phyloP scores from a whole-genome alignment of 768 basidiomycete species.

The Pseudohyphozyma bogoriensis region DNA sequence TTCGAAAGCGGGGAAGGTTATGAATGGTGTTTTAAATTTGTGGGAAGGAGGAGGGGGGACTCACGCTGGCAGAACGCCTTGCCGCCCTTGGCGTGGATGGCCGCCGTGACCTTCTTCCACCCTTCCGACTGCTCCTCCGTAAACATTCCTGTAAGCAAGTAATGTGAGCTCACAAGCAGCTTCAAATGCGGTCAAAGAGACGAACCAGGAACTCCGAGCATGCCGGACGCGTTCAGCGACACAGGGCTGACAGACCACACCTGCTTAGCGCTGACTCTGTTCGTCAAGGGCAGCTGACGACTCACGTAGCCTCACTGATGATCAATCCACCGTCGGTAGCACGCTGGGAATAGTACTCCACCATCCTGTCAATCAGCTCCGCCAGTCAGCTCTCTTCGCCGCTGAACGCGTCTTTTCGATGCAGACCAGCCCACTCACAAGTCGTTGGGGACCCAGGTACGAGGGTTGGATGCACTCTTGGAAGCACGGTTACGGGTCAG shows the following conservation, averaged over 20 bases:
- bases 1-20: too few relatives aligned
- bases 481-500: constrained; percentile 17
- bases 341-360: constrained; percentile 36
- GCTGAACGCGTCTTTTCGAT: background rate
- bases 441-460: constrained; percentile 22
- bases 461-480: background rate
- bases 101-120: constrained; percentile 42
- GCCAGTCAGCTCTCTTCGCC: background rate
- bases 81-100: constrained; percentile 45
- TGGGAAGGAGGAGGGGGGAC: background rate
- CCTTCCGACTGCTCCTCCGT: constrained; percentile 33
- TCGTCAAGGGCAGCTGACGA: background rate
- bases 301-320: constrained; percentile 33
- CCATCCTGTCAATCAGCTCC: background rate
- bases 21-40: background rate
- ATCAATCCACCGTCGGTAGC: constrained; percentile 36
- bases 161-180: background rate
- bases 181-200: background rate
- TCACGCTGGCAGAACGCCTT: constrained; percentile 44
- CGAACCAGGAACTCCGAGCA: constrained; percentile 5
- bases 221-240: constrained; percentile 30
- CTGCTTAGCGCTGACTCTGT: background rate
- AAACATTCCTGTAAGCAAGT: constrained; percentile 27
- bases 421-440: constrained; percentile 2
- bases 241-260: constrained; percentile 29